Percentiles rank a stretch among this genome's conserved stretches.
These are phyloP conservation scores for Wallacemonas collosoma DNA, from an alignment of 208 protist genomes.

Conservation along the genomic window DNA sequence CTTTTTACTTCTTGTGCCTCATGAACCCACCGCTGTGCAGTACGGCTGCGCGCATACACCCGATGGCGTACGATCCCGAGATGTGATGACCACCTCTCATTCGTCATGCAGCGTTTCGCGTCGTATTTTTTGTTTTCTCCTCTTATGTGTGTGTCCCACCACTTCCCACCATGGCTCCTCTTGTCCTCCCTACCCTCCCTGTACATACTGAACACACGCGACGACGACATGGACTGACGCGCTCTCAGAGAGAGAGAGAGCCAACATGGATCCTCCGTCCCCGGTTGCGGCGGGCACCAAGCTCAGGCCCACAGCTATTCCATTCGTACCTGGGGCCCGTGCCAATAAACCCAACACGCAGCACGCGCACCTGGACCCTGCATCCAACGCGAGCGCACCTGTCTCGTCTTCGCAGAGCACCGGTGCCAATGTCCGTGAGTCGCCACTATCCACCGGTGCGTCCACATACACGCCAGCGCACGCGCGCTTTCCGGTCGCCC, in stretches of 20 bases:
- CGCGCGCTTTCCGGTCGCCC: background rate
- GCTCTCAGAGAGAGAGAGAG: too few relatives aligned
- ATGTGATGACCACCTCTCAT: too few relatives aligned
- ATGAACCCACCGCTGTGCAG: too few relatives aligned
- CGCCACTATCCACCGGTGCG: slow-evolving; percentile 22
- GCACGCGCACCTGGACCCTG: slow-evolving; percentile 15
- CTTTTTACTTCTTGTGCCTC: too few relatives aligned
- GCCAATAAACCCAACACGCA: slow-evolving; percentile 9
- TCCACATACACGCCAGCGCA: slow-evolving; percentile 28
- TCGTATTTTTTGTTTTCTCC: too few relatives aligned
- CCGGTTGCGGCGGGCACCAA: slow-evolving; percentile 30
- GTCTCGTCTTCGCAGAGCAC: slow-evolving; percentile 8
- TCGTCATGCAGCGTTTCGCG: too few relatives aligned
- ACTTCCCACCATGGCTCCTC: too few relatives aligned
- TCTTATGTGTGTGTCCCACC: too few relatives aligned
- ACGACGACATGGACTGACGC: too few relatives aligned
- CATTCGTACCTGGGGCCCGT: slow-evolving; percentile 58
- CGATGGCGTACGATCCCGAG: too few relatives aligned
- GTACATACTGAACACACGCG: too few relatives aligned
- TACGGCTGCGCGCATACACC: too few relatives aligned
- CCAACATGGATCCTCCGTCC: slow-evolving; percentile 23
- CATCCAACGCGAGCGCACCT: background rate
- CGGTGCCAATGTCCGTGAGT: background rate
- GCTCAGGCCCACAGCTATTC: slow-evolving; percentile 52
- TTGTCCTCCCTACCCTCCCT: background rate